Evolutionary conservation across 2,329 filamentous ascomycete genomes (phyloP).

Genomic region (Colletotrichum aenigma): DNA sequence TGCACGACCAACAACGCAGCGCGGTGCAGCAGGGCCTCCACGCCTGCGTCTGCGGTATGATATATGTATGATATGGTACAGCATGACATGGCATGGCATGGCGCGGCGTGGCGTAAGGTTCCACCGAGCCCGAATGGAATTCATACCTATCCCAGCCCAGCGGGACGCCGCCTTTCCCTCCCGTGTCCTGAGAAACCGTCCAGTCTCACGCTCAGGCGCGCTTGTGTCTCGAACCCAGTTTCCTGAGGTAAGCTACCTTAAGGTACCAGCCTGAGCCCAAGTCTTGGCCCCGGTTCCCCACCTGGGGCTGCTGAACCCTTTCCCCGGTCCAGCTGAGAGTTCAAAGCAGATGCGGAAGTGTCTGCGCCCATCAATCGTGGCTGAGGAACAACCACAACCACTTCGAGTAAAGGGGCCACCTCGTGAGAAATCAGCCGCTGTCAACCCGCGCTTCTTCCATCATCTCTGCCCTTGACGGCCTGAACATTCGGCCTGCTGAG

Average conservation of each 20-base stretch:
- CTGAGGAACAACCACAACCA: not conserved
- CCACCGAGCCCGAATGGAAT: not conserved
- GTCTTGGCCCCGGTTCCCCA: not conserved
- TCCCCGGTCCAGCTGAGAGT: slow-evolving; percentile 7
- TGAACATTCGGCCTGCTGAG: not conserved
- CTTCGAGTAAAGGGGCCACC: not conserved
- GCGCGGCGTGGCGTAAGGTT: not conserved
- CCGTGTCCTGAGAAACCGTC: not conserved
- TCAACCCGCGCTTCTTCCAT: not conserved
- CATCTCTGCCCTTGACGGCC: not conserved
- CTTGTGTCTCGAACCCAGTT: not conserved
- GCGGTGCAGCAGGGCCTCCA: too few species aligned
- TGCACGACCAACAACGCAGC: too few species aligned
- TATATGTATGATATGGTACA: not conserved
- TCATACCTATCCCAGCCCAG: not conserved
- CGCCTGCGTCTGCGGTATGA: not conserved
- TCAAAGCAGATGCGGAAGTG: not conserved
- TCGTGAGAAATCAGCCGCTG: not conserved
- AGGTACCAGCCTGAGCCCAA: not conserved
- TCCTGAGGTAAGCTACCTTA: too few species aligned
- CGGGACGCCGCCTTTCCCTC: not conserved
- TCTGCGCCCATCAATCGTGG: not conserved
- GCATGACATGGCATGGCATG: not conserved
- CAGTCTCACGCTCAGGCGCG: not conserved
- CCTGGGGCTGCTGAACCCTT: not conserved